Base-by-base conservation (phyloP, 2,329 filamentous ascomycete species). In the Chrysosporium keratinophilum region DNA sequence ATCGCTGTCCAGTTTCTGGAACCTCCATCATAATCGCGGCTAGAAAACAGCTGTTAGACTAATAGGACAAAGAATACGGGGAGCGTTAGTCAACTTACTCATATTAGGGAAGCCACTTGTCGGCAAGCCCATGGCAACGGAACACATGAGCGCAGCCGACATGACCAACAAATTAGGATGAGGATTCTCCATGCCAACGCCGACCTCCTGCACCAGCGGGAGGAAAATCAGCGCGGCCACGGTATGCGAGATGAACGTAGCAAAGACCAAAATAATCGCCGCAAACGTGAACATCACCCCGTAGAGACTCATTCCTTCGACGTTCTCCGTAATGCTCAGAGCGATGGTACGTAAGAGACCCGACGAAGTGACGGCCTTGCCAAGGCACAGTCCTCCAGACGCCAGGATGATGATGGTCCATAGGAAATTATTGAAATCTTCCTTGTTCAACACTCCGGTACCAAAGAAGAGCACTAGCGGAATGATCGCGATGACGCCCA, bases 1-100 rank as follows among this genome's bases (percentile, higher is more conserved):
- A 98, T 54, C 93, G 79, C 67, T 95, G 88, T 7, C 93, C 93
- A 0, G 90, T 94, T 59, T 85, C 79, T 0, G 87, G 80, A 63
- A 98, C 91, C 72, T 98, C 93, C 78, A 97, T 97, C 93, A 98
- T 97, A 64, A 98, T 97, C 3, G 93, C 93, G 65, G 93, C 88
- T 94, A 59, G 14, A 28, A 14, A 20, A 47, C 12, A 5, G 37
- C 5, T 40, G 51, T 54, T 42, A 54, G 46, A 47, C 28, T 12
- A 10, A 20, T 43, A 20, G 35, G 9, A 35, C 34, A 47, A 47
- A 41, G 39, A 52, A 28, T 23, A 56, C 41, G 14, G 37, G 56
- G 49, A 54, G 33, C 28, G 41, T 41, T 55, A 10, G 54, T 41
- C 28, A 44, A 86, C 89, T 78, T 81, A 95, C 90, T 98, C 93